Percentiles rank a stretch among this genome's conserved stretches.
phyloP scores from a whole-genome alignment of 371 early-diverging fungal species.

The Circinella minor region DNA sequence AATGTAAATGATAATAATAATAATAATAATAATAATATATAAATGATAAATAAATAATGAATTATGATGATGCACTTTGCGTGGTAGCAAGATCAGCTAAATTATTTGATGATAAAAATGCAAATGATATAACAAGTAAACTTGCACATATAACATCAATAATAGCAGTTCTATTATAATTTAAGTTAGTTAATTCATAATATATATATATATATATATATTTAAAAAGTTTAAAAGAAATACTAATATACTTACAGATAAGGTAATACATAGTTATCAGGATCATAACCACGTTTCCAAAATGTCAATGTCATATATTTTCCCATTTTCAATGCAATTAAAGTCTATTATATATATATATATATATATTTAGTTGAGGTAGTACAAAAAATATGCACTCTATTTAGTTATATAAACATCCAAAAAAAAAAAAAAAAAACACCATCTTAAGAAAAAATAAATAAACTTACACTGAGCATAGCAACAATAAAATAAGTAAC shows the following conservation, averaged over 20 bases:
- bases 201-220: no score
- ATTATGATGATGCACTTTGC: not conserved
- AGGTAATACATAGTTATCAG: conserved; percentile 86
- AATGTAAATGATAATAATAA: not conserved
- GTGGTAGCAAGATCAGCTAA: conserved; percentile 29
- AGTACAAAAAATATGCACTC: not conserved
- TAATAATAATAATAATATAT: no score
- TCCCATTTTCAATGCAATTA: conserved; percentile 54
- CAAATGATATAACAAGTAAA: conserved; percentile 56
- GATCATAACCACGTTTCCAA: conserved; percentile 79
- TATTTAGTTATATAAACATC: no score
- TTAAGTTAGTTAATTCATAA: conserved; percentile 14
- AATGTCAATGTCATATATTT: conserved; percentile 59
- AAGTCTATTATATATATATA: conserved; percentile 45
- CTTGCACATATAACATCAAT: conserved; percentile 68
- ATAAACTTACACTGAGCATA: conserved; percentile 44
- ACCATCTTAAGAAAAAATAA: not conserved
- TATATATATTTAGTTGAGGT: not conserved
- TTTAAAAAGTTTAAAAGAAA: no score
- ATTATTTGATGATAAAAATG: conserved; percentile 30
- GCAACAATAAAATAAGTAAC: conserved; percentile 47
- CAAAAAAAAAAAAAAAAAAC: no score
- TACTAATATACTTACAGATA: conserved; percentile 55
- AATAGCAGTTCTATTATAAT: conserved; percentile 52
- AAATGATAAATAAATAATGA: not conserved